Base-by-base conservation (phyloP, 805 yeast species). In the Kluyveromyces siamensis region DNA sequence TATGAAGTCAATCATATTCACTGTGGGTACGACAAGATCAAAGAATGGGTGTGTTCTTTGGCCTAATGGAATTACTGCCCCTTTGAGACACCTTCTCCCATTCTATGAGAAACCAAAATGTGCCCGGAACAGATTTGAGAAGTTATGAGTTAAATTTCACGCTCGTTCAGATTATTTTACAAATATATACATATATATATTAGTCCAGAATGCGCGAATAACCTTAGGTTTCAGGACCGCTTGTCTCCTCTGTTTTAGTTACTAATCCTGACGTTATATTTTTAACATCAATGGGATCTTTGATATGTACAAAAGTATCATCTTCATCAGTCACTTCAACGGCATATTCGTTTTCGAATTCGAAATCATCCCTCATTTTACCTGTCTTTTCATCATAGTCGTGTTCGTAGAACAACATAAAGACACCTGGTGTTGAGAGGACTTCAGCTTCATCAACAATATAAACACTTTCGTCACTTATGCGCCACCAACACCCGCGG, bases 401-500 rank as follows among this genome's bases (percentile, higher is more conserved):
- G 49, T 69, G 65, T 62, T 90, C 97, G 63, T 91, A 91, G 60
- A 91, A 91, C 56, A 91, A 66, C 96, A 91, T 87, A 56, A 89
- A 91, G 0, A 91, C 89, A 27, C 96, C 96, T 48, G 87, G 93
- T 2, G 89, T 80, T 13, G 73, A 72, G 49, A 87, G 68, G 1
- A 89, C 97, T 61, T 90, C 96, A 2, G 76, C 76, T 61, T 87
- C 96, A 11, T 81, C 76, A 2, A 87, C 88, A 33, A 86, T 75
- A 51, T 87, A 80, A 2, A 90, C 95, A 2, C 82, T 80, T 61
- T 89, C 96, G 66, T 93, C 99, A 57, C 93, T 84, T 17, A 90
- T 83, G 62, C 96, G 78, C 96, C 96, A 90, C 99, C 99, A 91
- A 10, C 80, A 74, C 2, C 90, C 93, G 55, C 95, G 77, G 50